A percentile compares a stretch with the other conserved stretches of the same genome.
These are phyloP conservation scores for Sporothrix schenckii DNA, from an alignment of 2,329 filamentous ascomycete species.

Conservation along the genomic window DNA sequence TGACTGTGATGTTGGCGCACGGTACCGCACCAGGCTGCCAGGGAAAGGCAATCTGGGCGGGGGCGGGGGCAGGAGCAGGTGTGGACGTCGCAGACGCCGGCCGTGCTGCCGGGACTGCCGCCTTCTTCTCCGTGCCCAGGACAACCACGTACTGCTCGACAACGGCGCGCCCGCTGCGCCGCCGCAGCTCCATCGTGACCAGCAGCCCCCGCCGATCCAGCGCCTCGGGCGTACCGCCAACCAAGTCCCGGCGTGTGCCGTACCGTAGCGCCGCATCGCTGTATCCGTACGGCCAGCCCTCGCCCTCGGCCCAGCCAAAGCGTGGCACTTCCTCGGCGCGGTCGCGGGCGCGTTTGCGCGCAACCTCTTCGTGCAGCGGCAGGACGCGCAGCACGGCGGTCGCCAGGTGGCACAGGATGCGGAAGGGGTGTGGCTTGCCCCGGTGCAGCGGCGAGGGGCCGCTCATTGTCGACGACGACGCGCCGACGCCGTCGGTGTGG, in stretches of 20 bases:
- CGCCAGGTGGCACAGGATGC: conserved; percentile 78
- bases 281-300: conserved; percentile 76
- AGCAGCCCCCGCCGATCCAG: conserved; percentile 60
- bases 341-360: conserved; percentile 73
- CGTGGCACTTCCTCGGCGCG: conserved; percentile 73
- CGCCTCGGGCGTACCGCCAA: conserved; percentile 39
- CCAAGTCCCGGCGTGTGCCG: conserved; percentile 22
- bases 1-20: conserved; percentile 54
- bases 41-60: not conserved
- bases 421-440: conserved; percentile 70
- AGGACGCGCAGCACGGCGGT: conserved; percentile 79
- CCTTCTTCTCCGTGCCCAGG: conserved; percentile 37
- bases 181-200: conserved; percentile 80
- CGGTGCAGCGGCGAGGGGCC: conserved; percentile 48
- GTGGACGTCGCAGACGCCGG: not conserved
- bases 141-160: conserved; percentile 65
- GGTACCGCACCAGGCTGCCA: conserved; percentile 30
- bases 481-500: conserved; percentile 64
- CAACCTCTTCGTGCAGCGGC: conserved; percentile 73
- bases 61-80: not conserved
- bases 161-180: conserved; percentile 78
- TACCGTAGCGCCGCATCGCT: conserved; percentile 43
- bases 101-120: not conserved
- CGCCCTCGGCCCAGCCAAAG: conserved; percentile 77
- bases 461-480: not conserved